Percentiles rank a stretch among this genome's conserved stretches.
These are phyloP conservation scores for Aspergillus sclerotioniger DNA, from an alignment of 495 filamentous ascomycete species.

Conservation along the genomic window DNA sequence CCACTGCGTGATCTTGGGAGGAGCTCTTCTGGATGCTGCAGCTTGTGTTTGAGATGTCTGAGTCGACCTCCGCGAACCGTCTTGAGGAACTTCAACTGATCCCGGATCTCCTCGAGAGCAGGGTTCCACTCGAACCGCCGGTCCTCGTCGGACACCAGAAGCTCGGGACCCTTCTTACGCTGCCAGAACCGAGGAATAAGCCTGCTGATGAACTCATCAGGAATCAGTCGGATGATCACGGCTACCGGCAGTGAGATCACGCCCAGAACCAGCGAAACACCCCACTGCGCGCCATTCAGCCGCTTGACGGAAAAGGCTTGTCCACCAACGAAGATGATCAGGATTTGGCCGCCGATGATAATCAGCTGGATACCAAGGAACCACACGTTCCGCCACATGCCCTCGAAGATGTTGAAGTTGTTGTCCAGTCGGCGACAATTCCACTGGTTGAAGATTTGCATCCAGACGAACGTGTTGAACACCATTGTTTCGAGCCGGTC, in stretches of 20 bases:
- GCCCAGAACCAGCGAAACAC: conserved; percentile 67
- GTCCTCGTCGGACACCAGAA: conserved; percentile 72
- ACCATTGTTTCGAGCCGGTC: conserved; percentile 62
- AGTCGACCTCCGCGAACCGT: conserved; percentile 79
- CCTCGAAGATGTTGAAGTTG: conserved; percentile 85
- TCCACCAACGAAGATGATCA: conserved; percentile 78
- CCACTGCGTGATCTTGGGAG: conserved; percentile 70
- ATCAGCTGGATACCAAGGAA: conserved; percentile 79
- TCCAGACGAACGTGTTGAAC: conserved; percentile 93
- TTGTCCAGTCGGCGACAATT: conserved; percentile 88
- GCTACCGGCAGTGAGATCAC: conserved; percentile 69
- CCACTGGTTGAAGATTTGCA: conserved; percentile 91
- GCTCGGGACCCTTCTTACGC: conserved; percentile 47
- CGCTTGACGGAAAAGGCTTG: conserved; percentile 62
- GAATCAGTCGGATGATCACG: conserved; percentile 69
- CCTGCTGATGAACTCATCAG: conserved; percentile 60
- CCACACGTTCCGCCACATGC: conserved; percentile 73
- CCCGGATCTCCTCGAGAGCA: conserved; percentile 65
- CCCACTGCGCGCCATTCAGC: conserved; percentile 70
- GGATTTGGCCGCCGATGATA: conserved; percentile 77
- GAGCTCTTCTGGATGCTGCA: conserved; percentile 76
- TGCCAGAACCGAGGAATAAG: conserved; percentile 54
- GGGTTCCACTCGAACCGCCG: conserved; percentile 64
- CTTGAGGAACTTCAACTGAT: conserved; percentile 75
- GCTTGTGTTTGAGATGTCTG: conserved; percentile 79